These are phyloP conservation scores for Parsonsia alboflavescens DNA, from an alignment of 257 asterid genomes.

Conservation along the genomic window DNA sequence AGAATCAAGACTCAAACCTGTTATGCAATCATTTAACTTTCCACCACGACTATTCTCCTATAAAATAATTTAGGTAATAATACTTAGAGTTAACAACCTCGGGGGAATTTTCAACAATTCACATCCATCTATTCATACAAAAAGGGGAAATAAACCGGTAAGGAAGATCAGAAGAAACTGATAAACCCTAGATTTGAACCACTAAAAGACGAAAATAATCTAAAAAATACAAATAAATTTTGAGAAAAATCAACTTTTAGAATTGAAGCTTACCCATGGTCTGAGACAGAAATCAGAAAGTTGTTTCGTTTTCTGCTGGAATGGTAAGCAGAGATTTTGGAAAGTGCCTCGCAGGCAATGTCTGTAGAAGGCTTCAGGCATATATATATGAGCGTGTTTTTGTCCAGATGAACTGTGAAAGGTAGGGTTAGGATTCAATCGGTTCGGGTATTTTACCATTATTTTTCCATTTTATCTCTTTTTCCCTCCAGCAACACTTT, in stretches of 20 bases:
- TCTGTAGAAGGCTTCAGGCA: background rate
- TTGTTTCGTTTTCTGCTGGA: background rate
- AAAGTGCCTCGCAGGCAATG: constrained; percentile 3
- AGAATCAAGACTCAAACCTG: background rate
- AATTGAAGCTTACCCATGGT: constrained; percentile 18
- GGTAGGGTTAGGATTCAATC: background rate
- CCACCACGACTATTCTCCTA: background rate
- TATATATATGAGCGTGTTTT: background rate
- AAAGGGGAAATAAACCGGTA: background rate
- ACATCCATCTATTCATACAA: background rate
- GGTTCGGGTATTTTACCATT: background rate
- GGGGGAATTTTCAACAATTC: background rate
- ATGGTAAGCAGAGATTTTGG: constrained; percentile 2
- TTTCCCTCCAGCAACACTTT: background rate
- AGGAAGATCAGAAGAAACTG: background rate
- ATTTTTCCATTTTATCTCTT: background rate
- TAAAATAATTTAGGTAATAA: background rate
- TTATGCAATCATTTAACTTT: background rate
- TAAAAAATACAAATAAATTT: background rate
- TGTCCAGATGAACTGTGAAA: background rate
- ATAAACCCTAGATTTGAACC: constrained; percentile 6
- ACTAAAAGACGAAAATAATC: background rate
- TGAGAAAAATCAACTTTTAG: background rate
- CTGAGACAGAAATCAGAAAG: background rate
- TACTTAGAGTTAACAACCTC: background rate